Conservation (phyloP, 2,329 filamentous ascomycete species). For the Cadophora luteo-olivacea region DNA sequence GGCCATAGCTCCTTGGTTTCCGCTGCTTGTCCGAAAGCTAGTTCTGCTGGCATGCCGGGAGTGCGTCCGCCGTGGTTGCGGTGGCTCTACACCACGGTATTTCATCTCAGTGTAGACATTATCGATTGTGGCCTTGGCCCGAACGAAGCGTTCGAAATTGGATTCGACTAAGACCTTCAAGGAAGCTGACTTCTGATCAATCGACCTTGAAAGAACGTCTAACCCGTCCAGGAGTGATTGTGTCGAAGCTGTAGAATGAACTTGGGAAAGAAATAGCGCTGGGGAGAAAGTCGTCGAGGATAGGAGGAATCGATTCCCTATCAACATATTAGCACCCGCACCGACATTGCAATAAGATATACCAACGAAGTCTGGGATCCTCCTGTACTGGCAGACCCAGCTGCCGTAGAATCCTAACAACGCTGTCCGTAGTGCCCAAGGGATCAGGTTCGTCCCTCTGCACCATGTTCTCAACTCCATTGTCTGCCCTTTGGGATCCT, state of each 20-base stretch:
- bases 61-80: slow-evolving; percentile 47
- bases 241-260: slow-evolving; percentile 86
- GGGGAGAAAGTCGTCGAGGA: slow-evolving; percentile 97
- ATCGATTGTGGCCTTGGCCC: slow-evolving; percentile 96
- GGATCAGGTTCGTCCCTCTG: slow-evolving; percentile 94
- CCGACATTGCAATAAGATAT: slow-evolving; percentile 12
- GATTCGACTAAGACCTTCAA: slow-evolving; percentile 96
- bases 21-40: slow-evolving; percentile 49
- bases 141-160: slow-evolving; percentile 98
- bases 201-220: slow-evolving; percentile 85
- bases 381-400: slow-evolving; percentile 84
- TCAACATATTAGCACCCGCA: slow-evolving; percentile 30
- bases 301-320: slow-evolving; percentile 90
- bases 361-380: slow-evolving; percentile 76
- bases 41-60: slow-evolving; percentile 46
- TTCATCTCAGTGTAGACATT: slow-evolving; percentile 99
- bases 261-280: slow-evolving; percentile 87
- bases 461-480: slow-evolving; percentile 77
- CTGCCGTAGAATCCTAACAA: slow-evolving; percentile 79
- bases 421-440: slow-evolving; percentile 85
- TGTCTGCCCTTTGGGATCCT: slow-evolving; percentile 71
- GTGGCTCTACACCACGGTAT: slow-evolving; percentile 66
- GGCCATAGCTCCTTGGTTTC: slow-evolving; percentile 41
- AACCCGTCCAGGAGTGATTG: slow-evolving; percentile 81
- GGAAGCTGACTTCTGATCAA: slow-evolving; percentile 96